Evolutionary conservation across 331 rosid species (phyloP), one percentile per base, ranked within the genome.

Genomic region (Pyrus hybrid): DNA sequence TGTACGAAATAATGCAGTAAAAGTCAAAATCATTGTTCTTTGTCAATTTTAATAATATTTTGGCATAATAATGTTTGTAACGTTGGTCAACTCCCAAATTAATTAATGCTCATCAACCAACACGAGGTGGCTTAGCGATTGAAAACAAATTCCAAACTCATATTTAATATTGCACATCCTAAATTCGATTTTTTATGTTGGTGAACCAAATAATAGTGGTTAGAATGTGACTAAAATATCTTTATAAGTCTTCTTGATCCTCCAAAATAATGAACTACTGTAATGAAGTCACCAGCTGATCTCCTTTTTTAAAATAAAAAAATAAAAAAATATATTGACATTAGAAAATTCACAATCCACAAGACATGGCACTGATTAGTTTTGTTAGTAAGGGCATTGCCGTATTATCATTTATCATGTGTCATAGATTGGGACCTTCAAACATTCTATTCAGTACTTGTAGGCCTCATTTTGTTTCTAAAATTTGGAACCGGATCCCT

Each of bases 131-230:
- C 3, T 0, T 33, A 33, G 37, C 0, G 9, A 33, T 33, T 33
- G 37, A 7, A 33, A 33, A 7, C 0, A 2, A 33, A 33, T 7
- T 33, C 0, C 10, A 33, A 0, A 33, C 37, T 33, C 37, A 0
- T 33, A 7, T 33, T 33, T 0, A 0, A 33, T 0, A 33, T 7
- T 33, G 37, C 0, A 33, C 0, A 33, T 33, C 2, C 0, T 33
- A 0, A 33, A 7, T 33, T 33, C 0, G 0, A 7, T 33, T 33
- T 0, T 1, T 33, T 0, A 1, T 0, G 2, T 33, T 33, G 2
- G 37, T 33, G 37, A 1, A 33, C 9, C 37, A 33, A 0, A 33
- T 6, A 0, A 33, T 33, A 0, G 2, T 7, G 8, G 0, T 0
- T 2, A 6, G 9, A 32, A 7, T 0, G 7, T 1, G 8, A 0